Conservation (phyloP, 1,284 basidiomycete genomes). For the Heliocybe sulcata region DNA sequence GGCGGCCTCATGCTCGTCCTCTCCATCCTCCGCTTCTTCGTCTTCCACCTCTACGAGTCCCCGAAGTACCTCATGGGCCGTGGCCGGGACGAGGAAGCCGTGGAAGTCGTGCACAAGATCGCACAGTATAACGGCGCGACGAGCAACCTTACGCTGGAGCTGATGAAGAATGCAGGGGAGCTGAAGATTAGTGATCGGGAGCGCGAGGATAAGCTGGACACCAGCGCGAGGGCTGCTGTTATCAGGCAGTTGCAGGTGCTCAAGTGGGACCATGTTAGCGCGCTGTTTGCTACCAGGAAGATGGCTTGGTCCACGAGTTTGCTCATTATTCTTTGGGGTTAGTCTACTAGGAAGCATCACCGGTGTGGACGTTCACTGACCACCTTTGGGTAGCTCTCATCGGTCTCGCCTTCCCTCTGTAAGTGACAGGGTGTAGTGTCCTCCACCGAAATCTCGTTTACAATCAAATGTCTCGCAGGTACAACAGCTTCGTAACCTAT, state of each 20-base stretch:
- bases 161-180: conserved; percentile 29
- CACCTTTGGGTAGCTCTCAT: conserved; percentile 50
- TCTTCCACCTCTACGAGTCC: conserved; percentile 70
- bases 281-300: conserved; percentile 57
- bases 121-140: conserved; percentile 60
- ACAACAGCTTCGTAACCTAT: conserved; percentile 58
- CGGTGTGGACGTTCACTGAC: background rate
- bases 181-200: background rate
- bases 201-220: conserved; percentile 19
- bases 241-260: conserved; percentile 36
- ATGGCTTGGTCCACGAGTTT: conserved; percentile 56
- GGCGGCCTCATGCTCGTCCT: conserved; percentile 57
- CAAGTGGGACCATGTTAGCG: conserved; percentile 38
- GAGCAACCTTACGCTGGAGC: conserved; percentile 39
- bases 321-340: conserved; percentile 57
- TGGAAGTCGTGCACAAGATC: conserved; percentile 60
- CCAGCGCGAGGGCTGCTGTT: conserved; percentile 29
- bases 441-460: background rate
- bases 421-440: conserved; percentile 12
- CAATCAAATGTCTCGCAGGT: conserved; percentile 22
- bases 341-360: conserved; percentile 7
- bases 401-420: conserved; percentile 70
- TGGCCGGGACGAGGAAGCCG: conserved; percentile 64
- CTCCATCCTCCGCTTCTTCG: conserved; percentile 62
- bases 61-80: conserved; percentile 73